Percentiles rank a stretch among this genome's conserved stretches.
These are phyloP conservation scores for Hanseniaspora occidentalis DNA, from an alignment of 805 yeast species.

Conservation along the genomic window DNA sequence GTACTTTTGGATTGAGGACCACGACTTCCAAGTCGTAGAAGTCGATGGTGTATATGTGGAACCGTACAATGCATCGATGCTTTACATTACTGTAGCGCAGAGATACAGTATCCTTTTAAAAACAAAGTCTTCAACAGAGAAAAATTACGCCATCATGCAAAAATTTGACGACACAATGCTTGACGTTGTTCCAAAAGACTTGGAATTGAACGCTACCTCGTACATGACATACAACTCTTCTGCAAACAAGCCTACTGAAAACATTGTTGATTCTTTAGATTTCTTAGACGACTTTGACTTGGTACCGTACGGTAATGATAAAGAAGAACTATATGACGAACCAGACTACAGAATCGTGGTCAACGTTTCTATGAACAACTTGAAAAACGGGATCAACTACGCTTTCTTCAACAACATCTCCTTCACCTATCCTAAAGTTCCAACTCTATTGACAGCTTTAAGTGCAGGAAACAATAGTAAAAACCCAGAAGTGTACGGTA, in stretches of 20 bases:
- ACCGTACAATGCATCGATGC: slow-evolving; percentile 51
- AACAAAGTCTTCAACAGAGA: slow-evolving; percentile 51
- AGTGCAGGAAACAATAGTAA: slow-evolving; percentile 51
- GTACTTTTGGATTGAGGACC: slow-evolving; percentile 80
- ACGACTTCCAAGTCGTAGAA: slow-evolving; percentile 74
- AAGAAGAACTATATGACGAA: slow-evolving; percentile 43
- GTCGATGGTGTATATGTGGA: slow-evolving; percentile 86
- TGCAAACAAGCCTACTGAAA: slow-evolving; percentile 27
- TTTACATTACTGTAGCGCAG: slow-evolving; percentile 85
- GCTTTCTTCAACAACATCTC: slow-evolving; percentile 92
- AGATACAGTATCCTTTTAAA: slow-evolving; percentile 71
- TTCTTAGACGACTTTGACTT: slow-evolving; percentile 70
- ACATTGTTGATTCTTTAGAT: slow-evolving; percentile 34
- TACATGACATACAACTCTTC: slow-evolving; percentile 48
- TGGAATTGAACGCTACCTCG: slow-evolving; percentile 62
- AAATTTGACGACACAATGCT: slow-evolving; percentile 72
- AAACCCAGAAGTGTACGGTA: slow-evolving; percentile 51
- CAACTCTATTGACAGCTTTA: slow-evolving; percentile 68
- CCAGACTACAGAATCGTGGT: slow-evolving; percentile 61
- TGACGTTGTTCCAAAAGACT: slow-evolving; percentile 55
- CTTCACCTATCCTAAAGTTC: slow-evolving; percentile 72
- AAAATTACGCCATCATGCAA: slow-evolving; percentile 75
- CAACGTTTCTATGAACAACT: slow-evolving; percentile 72
- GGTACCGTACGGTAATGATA: slow-evolving; percentile 38
- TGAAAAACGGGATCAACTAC: slow-evolving; percentile 79